Evolutionary conservation across 768 basidiomycete genomes (phyloP).

Genomic region (Amanita exitialis): DNA sequence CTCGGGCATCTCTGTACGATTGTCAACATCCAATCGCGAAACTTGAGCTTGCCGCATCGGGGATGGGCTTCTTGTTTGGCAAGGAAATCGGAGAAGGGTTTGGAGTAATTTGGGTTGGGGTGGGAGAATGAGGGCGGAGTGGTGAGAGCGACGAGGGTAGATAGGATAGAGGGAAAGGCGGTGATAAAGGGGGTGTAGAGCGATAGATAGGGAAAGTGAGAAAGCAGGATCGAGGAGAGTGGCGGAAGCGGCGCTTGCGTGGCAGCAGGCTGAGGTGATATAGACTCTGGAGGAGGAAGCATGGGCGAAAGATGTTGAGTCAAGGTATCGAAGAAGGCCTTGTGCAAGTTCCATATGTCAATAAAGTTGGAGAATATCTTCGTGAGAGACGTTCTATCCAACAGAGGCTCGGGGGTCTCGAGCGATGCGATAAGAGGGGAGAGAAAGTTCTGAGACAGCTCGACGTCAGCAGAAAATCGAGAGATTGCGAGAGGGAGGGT

Average conservation of each 20-base stretch:
- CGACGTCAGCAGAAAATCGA: conserved; percentile 1
- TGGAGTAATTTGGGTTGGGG: conserved; percentile 33
- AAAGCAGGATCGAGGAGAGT: conserved; percentile 40
- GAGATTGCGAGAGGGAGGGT: background rate
- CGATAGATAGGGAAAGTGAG: conserved; percentile 84
- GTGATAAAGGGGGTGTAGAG: conserved; percentile 82
- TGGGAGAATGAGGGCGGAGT: conserved; percentile 28
- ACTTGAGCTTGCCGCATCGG: conserved; percentile 61
- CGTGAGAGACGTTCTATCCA: conserved; percentile 59
- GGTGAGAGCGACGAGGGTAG: conserved; percentile 45
- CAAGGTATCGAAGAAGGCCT: conserved; percentile 58
- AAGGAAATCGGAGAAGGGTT: conserved; percentile 55
- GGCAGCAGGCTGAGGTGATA: conserved; percentile 13
- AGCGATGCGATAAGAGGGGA: conserved; percentile 70
- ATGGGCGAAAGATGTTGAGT: conserved; percentile 24
- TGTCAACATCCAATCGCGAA: conserved; percentile 80
- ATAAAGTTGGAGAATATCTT: conserved; percentile 82
- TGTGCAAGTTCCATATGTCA: conserved; percentile 87
- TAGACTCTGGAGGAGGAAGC: background rate
- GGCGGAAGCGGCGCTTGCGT: conserved; percentile 11
- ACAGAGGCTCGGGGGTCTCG: conserved; percentile 56
- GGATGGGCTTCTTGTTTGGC: conserved; percentile 56
- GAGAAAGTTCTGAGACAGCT: conserved; percentile 57
- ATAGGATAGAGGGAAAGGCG: conserved; percentile 58
- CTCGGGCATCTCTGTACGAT: conserved; percentile 85